phyloP scores from a whole-genome alignment of 306 rosid species.

The Lupinus albus region DNA sequence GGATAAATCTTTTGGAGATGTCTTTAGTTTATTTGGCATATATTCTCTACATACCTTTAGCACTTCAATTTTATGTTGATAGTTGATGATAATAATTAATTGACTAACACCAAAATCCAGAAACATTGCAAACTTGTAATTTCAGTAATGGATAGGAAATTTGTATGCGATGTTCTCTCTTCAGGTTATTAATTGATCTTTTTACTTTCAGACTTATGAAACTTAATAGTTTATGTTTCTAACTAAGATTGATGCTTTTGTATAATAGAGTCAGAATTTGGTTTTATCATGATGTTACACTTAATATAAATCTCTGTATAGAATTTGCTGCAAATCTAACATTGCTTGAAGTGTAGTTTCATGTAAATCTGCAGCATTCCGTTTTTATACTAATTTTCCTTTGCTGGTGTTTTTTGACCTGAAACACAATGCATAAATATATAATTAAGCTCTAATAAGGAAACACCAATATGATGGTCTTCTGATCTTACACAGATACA shows the following conservation, averaged over 20 bases:
- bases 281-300: neutral
- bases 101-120: neutral
- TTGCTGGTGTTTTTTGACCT: neutral
- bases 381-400: slow-evolving; percentile 4
- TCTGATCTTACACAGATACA: slow-evolving; percentile 1
- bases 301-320: neutral
- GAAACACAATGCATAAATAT: slow-evolving; percentile 9
- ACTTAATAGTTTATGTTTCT: slow-evolving; percentile 6
- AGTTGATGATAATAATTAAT: neutral
- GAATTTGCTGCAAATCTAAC: slow-evolving; percentile 11
- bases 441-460: neutral
- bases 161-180: slow-evolving; percentile 8
- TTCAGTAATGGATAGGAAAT: neutral
- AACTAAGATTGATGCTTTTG: neutral
- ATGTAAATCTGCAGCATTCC: neutral
- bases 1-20: neutral
- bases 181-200: neutral
- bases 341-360: slow-evolving; percentile 8
- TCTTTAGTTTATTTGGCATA: slow-evolving; percentile 8
- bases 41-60: neutral
- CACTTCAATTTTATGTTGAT: neutral
- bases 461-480: neutral
- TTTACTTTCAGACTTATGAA: neutral
- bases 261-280: neutral
- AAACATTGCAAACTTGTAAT: neutral